Conservation (phyloP, 768 basidiomycete species). For the Pleurotus ostreatus region DNA sequence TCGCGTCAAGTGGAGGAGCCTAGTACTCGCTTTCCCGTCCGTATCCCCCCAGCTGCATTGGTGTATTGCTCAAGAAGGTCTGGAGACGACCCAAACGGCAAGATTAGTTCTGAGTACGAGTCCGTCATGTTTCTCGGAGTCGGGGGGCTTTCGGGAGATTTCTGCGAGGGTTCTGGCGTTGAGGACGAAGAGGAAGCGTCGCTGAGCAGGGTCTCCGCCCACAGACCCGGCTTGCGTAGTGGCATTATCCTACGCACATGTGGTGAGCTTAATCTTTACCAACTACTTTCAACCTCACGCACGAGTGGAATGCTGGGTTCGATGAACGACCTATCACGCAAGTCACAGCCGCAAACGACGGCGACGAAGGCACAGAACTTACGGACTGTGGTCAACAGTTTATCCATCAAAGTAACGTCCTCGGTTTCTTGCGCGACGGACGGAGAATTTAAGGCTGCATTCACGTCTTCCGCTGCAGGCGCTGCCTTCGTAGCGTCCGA, state of each 20-base stretch:
- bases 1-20: background rate
- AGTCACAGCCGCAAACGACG: background rate
- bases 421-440: conserved; percentile 49
- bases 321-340: conserved; percentile 38
- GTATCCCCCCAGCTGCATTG: conserved; percentile 67
- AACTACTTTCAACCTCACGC: conserved; percentile 11
- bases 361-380: conserved; percentile 22
- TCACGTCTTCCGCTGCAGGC: too few species aligned
- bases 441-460: conserved; percentile 8
- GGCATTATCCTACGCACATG: conserved; percentile 45
- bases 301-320: conserved; percentile 53
- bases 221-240: conserved; percentile 44
- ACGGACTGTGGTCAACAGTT: conserved; percentile 53
- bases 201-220: conserved; percentile 56
- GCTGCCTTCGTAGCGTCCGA: too few species aligned
- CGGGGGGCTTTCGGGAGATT: conserved; percentile 20
- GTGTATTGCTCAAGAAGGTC: conserved; percentile 64
- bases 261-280: background rate
- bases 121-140: conserved; percentile 61
- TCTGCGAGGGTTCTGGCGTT: conserved; percentile 9
- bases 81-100: conserved; percentile 61
- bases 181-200: conserved; percentile 13
- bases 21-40: conserved; percentile 52
- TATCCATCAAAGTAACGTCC: conserved; percentile 56
- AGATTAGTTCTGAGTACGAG: conserved; percentile 61